These are phyloP conservation scores for Goffeauzyma gilvescens DNA, from an alignment of 768 basidiomycete species.

Conservation along the genomic window DNA sequence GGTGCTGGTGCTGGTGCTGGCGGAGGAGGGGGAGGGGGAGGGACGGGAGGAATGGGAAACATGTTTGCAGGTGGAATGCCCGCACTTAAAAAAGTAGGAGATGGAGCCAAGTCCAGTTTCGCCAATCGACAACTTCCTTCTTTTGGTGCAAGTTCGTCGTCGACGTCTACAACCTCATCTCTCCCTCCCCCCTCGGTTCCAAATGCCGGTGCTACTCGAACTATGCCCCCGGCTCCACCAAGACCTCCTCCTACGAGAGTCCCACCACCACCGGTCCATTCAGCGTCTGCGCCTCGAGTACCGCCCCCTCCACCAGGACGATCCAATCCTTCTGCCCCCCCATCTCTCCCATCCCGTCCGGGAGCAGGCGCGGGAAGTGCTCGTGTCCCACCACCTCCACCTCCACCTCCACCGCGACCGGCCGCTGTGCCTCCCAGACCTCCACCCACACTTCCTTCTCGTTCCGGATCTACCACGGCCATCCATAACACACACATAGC, in stretches of 20 bases:
- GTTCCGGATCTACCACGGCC: slow-evolving; percentile 12
- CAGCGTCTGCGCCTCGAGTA: slow-evolving; percentile 4
- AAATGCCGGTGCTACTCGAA: not conserved
- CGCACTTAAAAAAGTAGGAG: slow-evolving; percentile 64
- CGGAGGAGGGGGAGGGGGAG: slow-evolving; percentile 24
- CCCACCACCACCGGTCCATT: not conserved
- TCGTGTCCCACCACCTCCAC: slow-evolving; percentile 12
- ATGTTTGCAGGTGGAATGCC: slow-evolving; percentile 77
- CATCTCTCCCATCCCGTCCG: slow-evolving; percentile 31
- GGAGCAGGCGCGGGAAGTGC: too few species aligned
- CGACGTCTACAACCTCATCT: not conserved
- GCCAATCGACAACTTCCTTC: too few species aligned
- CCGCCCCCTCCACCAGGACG: slow-evolving; percentile 23
- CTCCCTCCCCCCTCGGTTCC: not conserved
- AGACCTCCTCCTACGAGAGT: not conserved
- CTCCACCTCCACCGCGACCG: slow-evolving; percentile 8
- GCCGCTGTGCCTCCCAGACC: slow-evolving; percentile 14
- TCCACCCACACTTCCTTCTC: slow-evolving; percentile 28
- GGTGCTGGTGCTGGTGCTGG: slow-evolving; percentile 20
- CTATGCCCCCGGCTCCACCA: not conserved
- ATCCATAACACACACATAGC: not conserved
- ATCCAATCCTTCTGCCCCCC: slow-evolving; percentile 17
- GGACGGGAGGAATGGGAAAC: slow-evolving; percentile 22
- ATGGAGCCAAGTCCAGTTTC: too few species aligned
- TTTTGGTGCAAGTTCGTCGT: not conserved